Evolutionary conservation across 768 basidiomycete genomes (phyloP), one percentile per base, ranked within the genome.

Genomic region (Russula sp.): DNA sequence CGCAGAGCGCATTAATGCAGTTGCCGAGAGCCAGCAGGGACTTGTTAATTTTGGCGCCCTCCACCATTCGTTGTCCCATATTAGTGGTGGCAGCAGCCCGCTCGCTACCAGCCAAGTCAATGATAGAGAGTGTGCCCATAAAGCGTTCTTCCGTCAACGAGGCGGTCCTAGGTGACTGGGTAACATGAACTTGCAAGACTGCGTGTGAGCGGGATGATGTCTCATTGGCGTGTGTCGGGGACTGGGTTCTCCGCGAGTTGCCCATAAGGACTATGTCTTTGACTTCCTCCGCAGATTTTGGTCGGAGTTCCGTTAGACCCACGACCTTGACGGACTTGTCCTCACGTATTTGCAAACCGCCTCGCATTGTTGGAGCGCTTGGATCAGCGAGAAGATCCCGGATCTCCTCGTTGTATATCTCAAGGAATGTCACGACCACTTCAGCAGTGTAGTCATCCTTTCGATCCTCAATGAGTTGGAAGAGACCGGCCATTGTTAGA

Each of bases 361-460:
- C 94, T 52, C 89, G 83, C 42, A 87, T 85, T n/a, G 69, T 70
- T 35, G 77, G 75, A 2, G 79, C 73, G n/a, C 83, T 82, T 14
- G 84, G 76, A 63, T 96, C 93, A 1, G 86, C 75, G 49, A 99
- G 85, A 39, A 99, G 86, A 73, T 99, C 97, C 11, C 93, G 88
- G 66, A 99, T 99, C 72, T 93, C 93, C 75, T 99, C 97, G 73
- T 98, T 98, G 78, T 99, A 99, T 58, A 99, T 98, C 74, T 99
- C 97, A 60, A 99, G 84, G 75, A 98, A 98, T 4, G 94, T 96
- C 56, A 98, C 90, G 68, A 87, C 81, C 56, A 98, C 89, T 68
- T 93, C 89, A 48, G 87, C 84, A 59, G 85, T 87, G 82, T 86
- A 86, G 39, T 97, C 90, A 59, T 90, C 91, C 67, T 78, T 83